Percentiles rank a stretch among this genome's conserved stretches.
These are phyloP conservation scores for Melanopsichium pennsylvanicum DNA, from an alignment of 1,284 basidiomycete genomes.

Conservation along the genomic window DNA sequence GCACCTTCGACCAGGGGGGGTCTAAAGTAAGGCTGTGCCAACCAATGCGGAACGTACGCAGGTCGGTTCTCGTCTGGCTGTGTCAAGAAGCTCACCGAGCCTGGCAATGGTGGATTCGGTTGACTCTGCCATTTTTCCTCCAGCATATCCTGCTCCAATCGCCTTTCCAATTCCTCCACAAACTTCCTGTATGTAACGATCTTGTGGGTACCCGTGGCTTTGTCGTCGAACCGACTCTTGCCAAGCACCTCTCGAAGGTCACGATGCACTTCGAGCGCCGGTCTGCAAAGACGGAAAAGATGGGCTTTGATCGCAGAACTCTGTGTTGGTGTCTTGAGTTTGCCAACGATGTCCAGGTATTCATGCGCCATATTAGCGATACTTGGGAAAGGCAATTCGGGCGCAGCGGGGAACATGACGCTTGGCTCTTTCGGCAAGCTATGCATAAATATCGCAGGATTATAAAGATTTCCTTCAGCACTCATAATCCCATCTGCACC, in stretches of 20 bases:
- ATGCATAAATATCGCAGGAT: constrained; percentile 79
- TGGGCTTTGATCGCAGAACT: constrained; percentile 86
- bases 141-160: constrained; percentile 72
- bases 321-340: constrained; percentile 77
- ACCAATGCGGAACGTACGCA: constrained; percentile 78
- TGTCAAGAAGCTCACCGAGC: constrained; percentile 27
- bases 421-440: constrained; percentile 9
- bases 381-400: constrained; percentile 70
- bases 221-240: constrained; percentile 54
- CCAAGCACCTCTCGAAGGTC: constrained; percentile 80
- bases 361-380: constrained; percentile 78
- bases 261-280: constrained; percentile 75
- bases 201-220: constrained; percentile 67
- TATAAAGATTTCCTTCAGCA: constrained; percentile 94
- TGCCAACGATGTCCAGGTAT: constrained; percentile 82
- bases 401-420: constrained; percentile 32
- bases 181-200: constrained; percentile 72
- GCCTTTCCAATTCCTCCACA: constrained; percentile 73
- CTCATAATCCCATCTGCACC: constrained; percentile 92
- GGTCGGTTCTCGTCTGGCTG: constrained; percentile 65
- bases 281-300: constrained; percentile 88
- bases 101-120: constrained; percentile 25
- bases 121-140: constrained; percentile 12
- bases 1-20: constrained; percentile 62
- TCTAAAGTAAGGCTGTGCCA: constrained; percentile 84